These are phyloP conservation scores for Phellinidium pouzarii DNA, from an alignment of 1,284 basidiomycete genomes.

Conservation along the genomic window DNA sequence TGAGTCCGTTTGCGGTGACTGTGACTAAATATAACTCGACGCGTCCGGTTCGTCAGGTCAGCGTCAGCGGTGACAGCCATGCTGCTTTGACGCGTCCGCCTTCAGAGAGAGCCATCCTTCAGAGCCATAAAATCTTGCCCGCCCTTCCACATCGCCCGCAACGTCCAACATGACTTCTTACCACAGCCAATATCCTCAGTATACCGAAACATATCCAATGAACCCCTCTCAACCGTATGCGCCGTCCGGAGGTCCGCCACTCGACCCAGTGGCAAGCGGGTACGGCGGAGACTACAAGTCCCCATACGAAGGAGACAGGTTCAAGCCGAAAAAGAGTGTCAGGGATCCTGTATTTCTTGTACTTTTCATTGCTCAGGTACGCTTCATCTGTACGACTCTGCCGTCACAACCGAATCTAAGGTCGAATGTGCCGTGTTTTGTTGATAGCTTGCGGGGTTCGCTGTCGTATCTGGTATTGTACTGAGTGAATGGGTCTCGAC, in stretches of 20 bases:
- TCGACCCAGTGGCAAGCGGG: constrained; percentile 10
- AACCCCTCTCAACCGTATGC: constrained; percentile 29
- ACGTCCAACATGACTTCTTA: too few relatives aligned
- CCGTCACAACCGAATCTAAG: not conserved
- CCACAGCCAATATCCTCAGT: constrained; percentile 1
- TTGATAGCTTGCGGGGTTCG: constrained; percentile 63
- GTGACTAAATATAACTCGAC: too few relatives aligned
- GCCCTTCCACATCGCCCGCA: too few relatives aligned
- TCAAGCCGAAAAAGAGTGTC: constrained; percentile 62
- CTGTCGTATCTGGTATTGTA: constrained; percentile 58
- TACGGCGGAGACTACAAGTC: constrained; percentile 40
- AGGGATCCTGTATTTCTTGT: constrained; percentile 70
- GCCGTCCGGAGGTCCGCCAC: constrained; percentile 16
- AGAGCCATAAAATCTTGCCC: too few relatives aligned
- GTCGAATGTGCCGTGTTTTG: not conserved
- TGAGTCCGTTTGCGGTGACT: too few relatives aligned
- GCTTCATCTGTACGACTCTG: constrained; percentile 1
- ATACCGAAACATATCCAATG: constrained; percentile 8
- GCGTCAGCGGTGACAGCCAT: too few relatives aligned
- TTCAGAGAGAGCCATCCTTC: too few relatives aligned
- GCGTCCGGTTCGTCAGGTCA: too few relatives aligned
- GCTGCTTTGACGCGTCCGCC: too few relatives aligned
- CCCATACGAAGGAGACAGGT: constrained; percentile 57
- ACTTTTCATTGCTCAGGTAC: constrained; percentile 62
- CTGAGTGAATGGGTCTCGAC: constrained; percentile 56